Base-by-base conservation (phyloP, 495 filamentous ascomycete species). In the Coniosporium apollinis region DNA sequence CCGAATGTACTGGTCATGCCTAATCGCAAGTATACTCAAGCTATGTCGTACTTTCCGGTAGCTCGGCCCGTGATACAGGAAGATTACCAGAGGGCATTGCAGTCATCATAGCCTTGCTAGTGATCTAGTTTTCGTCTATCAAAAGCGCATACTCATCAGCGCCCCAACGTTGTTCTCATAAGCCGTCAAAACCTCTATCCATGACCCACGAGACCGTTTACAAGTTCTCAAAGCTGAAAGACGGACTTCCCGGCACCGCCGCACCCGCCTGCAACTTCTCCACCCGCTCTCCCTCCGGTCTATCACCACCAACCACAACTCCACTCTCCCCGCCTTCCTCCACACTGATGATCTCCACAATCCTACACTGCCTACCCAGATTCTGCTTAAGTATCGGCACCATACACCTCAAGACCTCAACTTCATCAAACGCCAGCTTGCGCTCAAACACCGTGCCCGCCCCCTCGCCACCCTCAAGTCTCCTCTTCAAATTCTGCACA, bases 371-470 rank as follows among this genome's bases (percentile, higher is more conserved):
- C n/a, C n/a, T n/a, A n/a, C n/a, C n/a, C n/a, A n/a, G n/a, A n/a
- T n/a, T n/a, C 41, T 51, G 48, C 49, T 49, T 52, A 39, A 64
- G 32, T 15, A 47, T 54, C 4, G 54, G 43, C 19, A 56, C 56
- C 56, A 62, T 62, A 22, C 49, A 50, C 14, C 34, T 33, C 35
- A 64, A 57, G 36, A 74, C 75, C 33, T 66, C 69, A 11, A 77
- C 57, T 60, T 97, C 89, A 42, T 93, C 79, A 52, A 97, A 97
- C 3, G 67, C 66, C 34, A 97, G 58, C 56, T 83, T 82, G 36
- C 85, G 61, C 15, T 83, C 70, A 46, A 94, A 77, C 28, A 94
- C 84, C 6, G 50, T 61, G 14, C 70, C 60, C 5, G 67, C 60
- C 21, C 64, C 56, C 51, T 73, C 67, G 26, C 68, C 71, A 15